phyloP scores from a whole-genome alignment of 192 early-diverging fungal genomes.

The Coemansia sp. region DNA sequence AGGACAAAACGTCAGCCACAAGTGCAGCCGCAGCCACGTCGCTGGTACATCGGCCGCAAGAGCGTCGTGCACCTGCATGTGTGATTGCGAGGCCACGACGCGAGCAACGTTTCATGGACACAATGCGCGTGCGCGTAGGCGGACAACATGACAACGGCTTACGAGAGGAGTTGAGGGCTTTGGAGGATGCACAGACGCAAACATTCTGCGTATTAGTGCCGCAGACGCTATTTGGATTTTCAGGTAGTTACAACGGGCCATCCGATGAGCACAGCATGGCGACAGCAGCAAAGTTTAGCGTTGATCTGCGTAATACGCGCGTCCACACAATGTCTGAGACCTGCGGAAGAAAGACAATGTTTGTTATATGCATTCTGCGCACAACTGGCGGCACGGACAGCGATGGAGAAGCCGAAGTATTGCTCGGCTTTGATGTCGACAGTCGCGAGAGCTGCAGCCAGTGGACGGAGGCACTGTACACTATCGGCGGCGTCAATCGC shows the following conservation, averaged over 20 bases:
- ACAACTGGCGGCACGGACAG: not conserved
- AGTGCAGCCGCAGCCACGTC: constrained; percentile 7
- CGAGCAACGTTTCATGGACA: constrained; percentile 4
- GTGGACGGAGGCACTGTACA: constrained; percentile 21
- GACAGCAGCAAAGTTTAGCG: not conserved
- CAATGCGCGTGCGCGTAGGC: not conserved
- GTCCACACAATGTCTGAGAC: not conserved
- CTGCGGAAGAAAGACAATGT: not conserved
- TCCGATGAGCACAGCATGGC: not conserved
- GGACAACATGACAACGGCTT: too few relatives aligned
- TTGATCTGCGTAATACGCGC: not conserved
- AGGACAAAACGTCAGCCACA: not conserved
- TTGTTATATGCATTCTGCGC: constrained; percentile 8
- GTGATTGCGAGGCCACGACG: constrained; percentile 6
- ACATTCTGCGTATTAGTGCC: constrained; percentile 1
- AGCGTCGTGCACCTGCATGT: constrained; percentile 1
- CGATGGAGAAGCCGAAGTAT: not conserved
- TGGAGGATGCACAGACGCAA: not conserved
- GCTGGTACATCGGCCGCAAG: constrained; percentile 16
- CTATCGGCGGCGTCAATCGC: constrained; percentile 10
- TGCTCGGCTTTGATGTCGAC: constrained; percentile 18
- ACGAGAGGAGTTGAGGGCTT: too few relatives aligned
- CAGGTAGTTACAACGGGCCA: not conserved
- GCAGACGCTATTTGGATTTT: not conserved
- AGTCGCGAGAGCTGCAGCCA: not conserved